Evolutionary conservation across 2,329 filamentous ascomycete species (phyloP).

Genomic region (Tolypocladium sp.): DNA sequence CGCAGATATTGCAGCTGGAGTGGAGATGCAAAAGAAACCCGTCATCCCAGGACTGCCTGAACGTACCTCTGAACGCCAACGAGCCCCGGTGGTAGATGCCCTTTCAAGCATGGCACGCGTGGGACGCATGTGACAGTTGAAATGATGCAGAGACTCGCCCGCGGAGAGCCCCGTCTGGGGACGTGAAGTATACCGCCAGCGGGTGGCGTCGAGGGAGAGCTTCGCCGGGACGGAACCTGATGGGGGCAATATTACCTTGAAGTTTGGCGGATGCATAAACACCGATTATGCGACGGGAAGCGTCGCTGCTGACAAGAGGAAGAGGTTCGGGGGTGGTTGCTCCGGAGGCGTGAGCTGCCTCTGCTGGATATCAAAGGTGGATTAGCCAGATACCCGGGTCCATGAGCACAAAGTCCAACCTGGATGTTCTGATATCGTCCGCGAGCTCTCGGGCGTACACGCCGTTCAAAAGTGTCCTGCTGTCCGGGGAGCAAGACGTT

Average conservation of each 20-base stretch:
- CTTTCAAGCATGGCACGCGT: background rate
- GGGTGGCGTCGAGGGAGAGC: background rate
- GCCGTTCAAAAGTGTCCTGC: background rate
- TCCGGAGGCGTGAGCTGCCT: background rate
- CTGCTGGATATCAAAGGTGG: background rate
- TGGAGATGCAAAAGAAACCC: background rate
- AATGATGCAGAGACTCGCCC: background rate
- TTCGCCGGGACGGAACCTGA: background rate
- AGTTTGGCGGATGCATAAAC: conserved; percentile 5
- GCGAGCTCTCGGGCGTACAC: background rate
- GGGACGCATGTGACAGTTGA: background rate
- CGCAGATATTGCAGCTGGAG: background rate
- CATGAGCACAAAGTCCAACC: background rate
- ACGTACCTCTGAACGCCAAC: background rate
- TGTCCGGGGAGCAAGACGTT: background rate
- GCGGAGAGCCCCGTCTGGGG: background rate
- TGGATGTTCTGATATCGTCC: background rate
- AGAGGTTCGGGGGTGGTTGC: background rate
- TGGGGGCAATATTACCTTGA: conserved; percentile 2
- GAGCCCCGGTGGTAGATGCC: background rate
- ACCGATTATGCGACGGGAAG: background rate
- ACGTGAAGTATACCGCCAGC: background rate
- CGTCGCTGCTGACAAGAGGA: background rate
- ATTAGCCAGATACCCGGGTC: background rate
- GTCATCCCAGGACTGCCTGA: background rate